Conservation (phyloP, 306 rosid genomes). For the Acacia melanoxylon region DNA sequence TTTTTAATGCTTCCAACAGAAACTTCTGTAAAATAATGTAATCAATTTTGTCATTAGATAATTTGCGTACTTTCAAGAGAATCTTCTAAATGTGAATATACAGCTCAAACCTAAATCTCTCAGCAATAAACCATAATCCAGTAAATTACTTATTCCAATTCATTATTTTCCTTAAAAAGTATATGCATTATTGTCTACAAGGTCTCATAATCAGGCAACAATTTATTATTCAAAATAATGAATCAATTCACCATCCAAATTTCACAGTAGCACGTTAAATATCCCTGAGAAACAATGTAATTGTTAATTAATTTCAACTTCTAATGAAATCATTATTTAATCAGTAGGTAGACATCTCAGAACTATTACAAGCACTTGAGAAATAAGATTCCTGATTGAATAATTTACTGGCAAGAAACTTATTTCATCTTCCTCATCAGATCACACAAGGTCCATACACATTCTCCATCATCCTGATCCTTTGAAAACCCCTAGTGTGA, state of each 20-base stretch:
- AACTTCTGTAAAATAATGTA: neutral
- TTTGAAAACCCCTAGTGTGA: neutral
- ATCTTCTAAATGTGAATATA: neutral
- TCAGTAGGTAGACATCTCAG: neutral
- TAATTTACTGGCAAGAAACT: neutral
- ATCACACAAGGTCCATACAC: neutral
- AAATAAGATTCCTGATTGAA: neutral
- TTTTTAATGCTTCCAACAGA: slow-evolving; percentile 24
- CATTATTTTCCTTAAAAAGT: neutral
- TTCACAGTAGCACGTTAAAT: neutral
- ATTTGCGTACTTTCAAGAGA: neutral
- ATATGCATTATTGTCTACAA: neutral
- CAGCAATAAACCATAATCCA: neutral
- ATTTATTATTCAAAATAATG: neutral
- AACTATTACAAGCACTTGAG: neutral
- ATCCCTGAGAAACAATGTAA: neutral
- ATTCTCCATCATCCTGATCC: neutral
- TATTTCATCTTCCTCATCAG: neutral
- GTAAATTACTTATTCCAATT: neutral
- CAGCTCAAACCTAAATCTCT: neutral
- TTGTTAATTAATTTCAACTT: neutral
- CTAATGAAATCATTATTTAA: neutral
- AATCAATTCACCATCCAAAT: neutral
- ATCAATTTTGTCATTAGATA: neutral
- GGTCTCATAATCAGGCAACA: slow-evolving; percentile 3